Conservation (phyloP, 2,329 filamentous ascomycete species). For the Fusarium globosum region DNA sequence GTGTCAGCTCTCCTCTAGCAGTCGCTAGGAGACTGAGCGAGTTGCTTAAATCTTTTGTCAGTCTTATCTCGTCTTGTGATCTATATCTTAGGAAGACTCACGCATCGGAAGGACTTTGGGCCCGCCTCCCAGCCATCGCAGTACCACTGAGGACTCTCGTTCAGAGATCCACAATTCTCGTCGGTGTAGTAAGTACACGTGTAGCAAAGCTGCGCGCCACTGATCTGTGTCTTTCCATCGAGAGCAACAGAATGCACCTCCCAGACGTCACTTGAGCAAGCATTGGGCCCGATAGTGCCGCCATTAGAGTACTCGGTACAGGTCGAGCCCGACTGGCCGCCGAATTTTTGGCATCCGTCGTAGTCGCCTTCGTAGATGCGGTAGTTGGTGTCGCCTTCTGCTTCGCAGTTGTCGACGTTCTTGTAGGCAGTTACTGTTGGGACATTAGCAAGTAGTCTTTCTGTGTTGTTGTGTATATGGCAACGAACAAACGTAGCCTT, state of each 20-base stretch:
- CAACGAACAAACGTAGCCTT: not conserved
- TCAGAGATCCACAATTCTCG: not conserved
- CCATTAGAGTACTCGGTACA: not conserved
- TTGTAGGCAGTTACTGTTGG: not conserved
- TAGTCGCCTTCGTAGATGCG: not conserved
- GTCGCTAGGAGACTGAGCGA: not conserved
- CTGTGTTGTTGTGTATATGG: not conserved
- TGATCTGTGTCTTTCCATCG: not conserved
- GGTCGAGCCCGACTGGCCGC: not conserved
- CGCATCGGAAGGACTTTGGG: not conserved
- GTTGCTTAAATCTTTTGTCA: not conserved
- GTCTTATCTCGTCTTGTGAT: fast-evolving
- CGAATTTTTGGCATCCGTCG: not conserved
- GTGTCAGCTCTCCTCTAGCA: not conserved
- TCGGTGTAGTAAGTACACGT: not conserved
- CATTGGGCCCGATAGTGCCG: not conserved
- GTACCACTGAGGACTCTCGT: not conserved
- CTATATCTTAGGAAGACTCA: not conserved
- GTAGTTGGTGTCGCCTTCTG: not conserved
- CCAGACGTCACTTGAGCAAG: not conserved
- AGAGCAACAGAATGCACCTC: not conserved
- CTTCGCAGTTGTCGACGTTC: not conserved
- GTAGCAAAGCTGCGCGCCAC: not conserved
- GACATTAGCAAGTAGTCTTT: not conserved
- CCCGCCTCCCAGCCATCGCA: not conserved